Evolutionary conservation across 148 eudicot species (phyloP).

Genomic region (Fagopyrum esculentum): DNA sequence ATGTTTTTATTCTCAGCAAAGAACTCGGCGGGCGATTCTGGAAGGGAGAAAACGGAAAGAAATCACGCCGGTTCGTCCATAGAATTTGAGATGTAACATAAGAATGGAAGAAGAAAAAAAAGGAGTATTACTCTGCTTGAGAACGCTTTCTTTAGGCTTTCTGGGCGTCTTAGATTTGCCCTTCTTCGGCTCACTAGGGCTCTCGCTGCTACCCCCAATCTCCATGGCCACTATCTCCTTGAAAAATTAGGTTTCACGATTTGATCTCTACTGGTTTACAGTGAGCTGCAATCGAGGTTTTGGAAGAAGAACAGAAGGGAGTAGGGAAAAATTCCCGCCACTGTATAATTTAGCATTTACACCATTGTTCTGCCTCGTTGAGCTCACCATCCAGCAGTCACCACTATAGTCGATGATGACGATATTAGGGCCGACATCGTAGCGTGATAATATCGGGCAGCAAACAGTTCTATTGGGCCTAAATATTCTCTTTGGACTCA

Average conservation of each 20-base stretch:
- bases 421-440: too few relatives aligned
- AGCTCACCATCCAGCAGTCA: too few relatives aligned
- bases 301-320: not conserved
- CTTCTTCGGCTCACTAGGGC: conserved; percentile 45
- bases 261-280: not conserved
- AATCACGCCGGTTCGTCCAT: not conserved
- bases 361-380: too few relatives aligned
- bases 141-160: conserved; percentile 66
- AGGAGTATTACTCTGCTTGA: conserved; percentile 65
- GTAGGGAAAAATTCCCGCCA: not conserved
- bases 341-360: not conserved
- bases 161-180: conserved; percentile 53
- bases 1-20: conserved; percentile 96
- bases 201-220: conserved; percentile 45
- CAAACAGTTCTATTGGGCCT: too few relatives aligned
- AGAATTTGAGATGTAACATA: not conserved
- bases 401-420: too few relatives aligned
- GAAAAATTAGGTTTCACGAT: not conserved
- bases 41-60: conserved; percentile 3
- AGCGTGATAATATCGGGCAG: too few relatives aligned
- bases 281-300: not conserved
- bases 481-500: too few relatives aligned
- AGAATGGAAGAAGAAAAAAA: not conserved
- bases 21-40: conserved; percentile 98
- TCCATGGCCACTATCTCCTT: not conserved